Evolutionary conservation across 176 grass and related monocot genomes (phyloP), one percentile per base, ranked within the genome.

Genomic region (Avena sativa): DNA sequence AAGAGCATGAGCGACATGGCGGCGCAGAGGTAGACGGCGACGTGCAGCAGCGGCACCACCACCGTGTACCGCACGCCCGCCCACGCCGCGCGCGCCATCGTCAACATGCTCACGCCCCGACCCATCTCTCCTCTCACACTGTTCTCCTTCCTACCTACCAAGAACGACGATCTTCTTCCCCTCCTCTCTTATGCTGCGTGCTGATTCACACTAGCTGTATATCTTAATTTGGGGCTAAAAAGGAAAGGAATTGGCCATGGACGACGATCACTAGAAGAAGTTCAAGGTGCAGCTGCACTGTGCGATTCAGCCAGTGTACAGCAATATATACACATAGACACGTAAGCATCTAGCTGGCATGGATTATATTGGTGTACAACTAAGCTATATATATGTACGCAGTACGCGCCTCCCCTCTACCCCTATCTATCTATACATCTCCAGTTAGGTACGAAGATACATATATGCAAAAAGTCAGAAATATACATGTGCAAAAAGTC

Each of bases 1-100:
- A 98, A 98, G 52, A 95, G 84, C 91, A 98, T 95, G 21, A 95
- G 71, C 17, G 93, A 98, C 93, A 95, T 90, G 50, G 78, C 81
- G 20, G 88, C 89, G 68, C 95, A 98, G 8, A 93, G 0, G 78
- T 95, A 92, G 32, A 98, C 78, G 20, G 88, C 76, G 20, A 81
- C 30, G 80, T 93, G 83, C 43, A 98, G 86, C 25, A 82, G 17
- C 12, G 95, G 95, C 81, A 93, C 80, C 8, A 98, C 52, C 17
- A 98, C 66, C 3, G 72, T 46, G 7, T 44, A 76, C 32, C 91
- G 84, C 71, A 92, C 53, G 11, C 44, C 87, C 26, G 0, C 46
- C 95, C 93, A 98, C 12, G 51, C 83, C 71, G 89, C 61, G 2
- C 36, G 12, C 49, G 85, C 11, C 36, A n/a, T 20, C 66, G 36